These are phyloP conservation scores for Solanum chaucha DNA, from an alignment of 257 asterid genomes.

Conservation along the genomic window DNA sequence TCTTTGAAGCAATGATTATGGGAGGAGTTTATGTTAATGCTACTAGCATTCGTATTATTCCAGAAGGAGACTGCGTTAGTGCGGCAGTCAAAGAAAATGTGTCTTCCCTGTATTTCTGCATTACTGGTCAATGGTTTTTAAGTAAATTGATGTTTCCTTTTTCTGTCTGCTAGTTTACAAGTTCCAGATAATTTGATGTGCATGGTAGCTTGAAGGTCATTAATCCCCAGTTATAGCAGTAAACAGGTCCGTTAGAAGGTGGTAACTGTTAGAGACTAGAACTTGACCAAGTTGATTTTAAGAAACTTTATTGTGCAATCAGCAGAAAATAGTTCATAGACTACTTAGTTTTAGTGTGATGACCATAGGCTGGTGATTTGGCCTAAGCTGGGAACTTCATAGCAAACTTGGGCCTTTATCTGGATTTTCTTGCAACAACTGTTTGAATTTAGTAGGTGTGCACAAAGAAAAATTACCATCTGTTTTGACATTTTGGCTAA, in stretches of 20 bases:
- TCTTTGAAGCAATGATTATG: background rate
- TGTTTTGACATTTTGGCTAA: background rate
- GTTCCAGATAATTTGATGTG: background rate
- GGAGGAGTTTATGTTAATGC: background rate
- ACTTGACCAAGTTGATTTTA: background rate
- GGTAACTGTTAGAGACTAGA: background rate
- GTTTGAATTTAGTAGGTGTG: background rate
- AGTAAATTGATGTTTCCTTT: background rate
- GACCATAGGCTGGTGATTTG: background rate
- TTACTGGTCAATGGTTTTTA: background rate
- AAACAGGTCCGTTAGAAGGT: background rate
- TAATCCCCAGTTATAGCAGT: background rate
- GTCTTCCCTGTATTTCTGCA: background rate
- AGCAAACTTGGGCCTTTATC: background rate
- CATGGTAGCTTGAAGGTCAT: background rate
- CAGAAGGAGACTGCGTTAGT: background rate
- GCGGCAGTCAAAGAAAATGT: background rate
- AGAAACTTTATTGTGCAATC: background rate
- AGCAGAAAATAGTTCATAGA: background rate
- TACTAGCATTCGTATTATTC: background rate
- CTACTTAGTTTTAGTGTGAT: background rate
- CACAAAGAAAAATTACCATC: background rate
- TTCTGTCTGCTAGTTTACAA: background rate
- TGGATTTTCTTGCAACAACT: background rate
- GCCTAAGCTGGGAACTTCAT: background rate